A percentile compares a stretch with the other conserved stretches of the same genome.
phyloP scores from a whole-genome alignment of 2,329 filamentous ascomycete species.

The Xylaria sp. region DNA sequence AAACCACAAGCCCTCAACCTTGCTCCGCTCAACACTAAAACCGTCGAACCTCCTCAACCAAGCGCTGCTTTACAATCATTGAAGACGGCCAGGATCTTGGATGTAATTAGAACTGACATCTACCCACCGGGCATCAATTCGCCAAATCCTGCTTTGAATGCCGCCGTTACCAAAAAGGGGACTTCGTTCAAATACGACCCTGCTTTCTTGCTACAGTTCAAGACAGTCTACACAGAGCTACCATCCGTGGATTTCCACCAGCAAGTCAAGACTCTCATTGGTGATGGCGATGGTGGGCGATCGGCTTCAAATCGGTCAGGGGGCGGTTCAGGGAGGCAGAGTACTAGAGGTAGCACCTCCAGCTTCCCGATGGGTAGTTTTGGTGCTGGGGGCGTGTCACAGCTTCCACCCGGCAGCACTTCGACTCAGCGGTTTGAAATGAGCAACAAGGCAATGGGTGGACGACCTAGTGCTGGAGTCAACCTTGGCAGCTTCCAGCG shows the following conservation, averaged over 20 bases:
- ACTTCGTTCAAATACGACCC: slow-evolving; percentile 94
- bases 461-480: slow-evolving; percentile 53
- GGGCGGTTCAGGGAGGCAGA: slow-evolving; percentile 60
- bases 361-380: slow-evolving; percentile 79
- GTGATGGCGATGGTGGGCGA: slow-evolving; percentile 75
- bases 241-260: slow-evolving; percentile 93
- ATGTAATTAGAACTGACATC: slow-evolving; percentile 78
- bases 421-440: slow-evolving; percentile 80
- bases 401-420: slow-evolving; percentile 78
- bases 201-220: slow-evolving; percentile 95
- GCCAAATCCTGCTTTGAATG: slow-evolving; percentile 91
- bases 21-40: slow-evolving; percentile 81
- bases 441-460: slow-evolving; percentile 62
- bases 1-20: slow-evolving; percentile 93
- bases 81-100: slow-evolving; percentile 89
- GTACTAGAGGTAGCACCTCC: slow-evolving; percentile 63
- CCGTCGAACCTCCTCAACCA: slow-evolving; percentile 89
- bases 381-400: slow-evolving; percentile 53
- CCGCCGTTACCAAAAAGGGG: slow-evolving; percentile 79
- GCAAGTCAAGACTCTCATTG: slow-evolving; percentile 87
- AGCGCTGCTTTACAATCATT: slow-evolving; percentile 94
- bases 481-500: slow-evolving; percentile 71
- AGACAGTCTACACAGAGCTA: slow-evolving; percentile 95
- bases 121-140: slow-evolving; percentile 88
- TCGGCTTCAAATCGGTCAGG: slow-evolving; percentile 71